Base-by-base conservation (phyloP, 495 filamentous ascomycete species). In the Penicillium pancosmium region DNA sequence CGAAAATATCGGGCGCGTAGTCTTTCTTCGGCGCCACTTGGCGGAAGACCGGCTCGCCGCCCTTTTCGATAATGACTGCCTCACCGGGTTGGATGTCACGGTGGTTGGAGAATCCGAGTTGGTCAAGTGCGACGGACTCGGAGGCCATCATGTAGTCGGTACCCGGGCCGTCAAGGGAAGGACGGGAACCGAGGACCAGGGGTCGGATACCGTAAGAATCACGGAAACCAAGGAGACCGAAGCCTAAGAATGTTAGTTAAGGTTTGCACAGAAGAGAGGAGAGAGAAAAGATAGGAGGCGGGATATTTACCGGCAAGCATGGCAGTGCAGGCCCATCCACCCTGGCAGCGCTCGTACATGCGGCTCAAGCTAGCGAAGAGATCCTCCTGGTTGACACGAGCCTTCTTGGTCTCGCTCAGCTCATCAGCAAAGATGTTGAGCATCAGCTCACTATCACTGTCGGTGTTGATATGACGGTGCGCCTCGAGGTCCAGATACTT, bases 121-220 rank as follows among this genome's bases (percentile, higher is more conserved):
- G 92, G 54, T 87, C 83, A 43, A 98, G 78, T 50, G 94, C 94
- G 57, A 98, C 90, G 34, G 90, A 94, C 74, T 98, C 94, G n/a
- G 92, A 97, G 0, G 94, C 91, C 80, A 98, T 86, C 90, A 98
- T 95, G 77, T 97, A 98, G 75, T 98, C 94, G 53, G 69, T 90
- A 19, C 88, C 89, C 0, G 84, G 81, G 25, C 83, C 82, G 53
- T 81, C 78, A n/a, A 87, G 68, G 0, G 88, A 89, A 4, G 83
- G 82, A 41, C 90, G 83, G 62, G 85, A 88, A 46, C 94, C 94
- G 5, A 97, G 79, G 41, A 92, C 83, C 52, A 98, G 80, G 1
- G 94, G 94, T 33, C 94, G 88, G 61, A 98, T 98, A 62, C 93
- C 94, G 64, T 93, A 86, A 8, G 86, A 80, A 73, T 97, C 94